These are phyloP conservation scores for Thuidium tamariscinum DNA, from an alignment of 225 moss, liverwort and hornwort species.

Conservation along the genomic window DNA sequence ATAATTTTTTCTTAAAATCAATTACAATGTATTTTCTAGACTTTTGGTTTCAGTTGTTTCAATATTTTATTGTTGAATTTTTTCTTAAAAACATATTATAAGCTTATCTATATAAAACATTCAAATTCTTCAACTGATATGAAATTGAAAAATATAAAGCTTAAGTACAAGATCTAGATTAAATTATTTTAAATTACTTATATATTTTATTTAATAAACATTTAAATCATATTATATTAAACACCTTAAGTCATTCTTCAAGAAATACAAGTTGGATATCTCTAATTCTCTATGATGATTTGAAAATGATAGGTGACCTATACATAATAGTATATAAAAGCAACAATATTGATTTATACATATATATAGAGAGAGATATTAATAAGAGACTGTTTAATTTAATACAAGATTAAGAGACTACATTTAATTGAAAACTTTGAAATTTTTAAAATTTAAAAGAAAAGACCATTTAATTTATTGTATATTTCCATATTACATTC, in stretches of 20 bases:
- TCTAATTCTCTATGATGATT: accelerated
- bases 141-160: too few species aligned
- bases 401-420: too few species aligned
- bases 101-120: background rate
- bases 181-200: accelerated
- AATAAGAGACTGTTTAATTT: too few species aligned
- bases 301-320: background rate
- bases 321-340: background rate
- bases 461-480: background rate
- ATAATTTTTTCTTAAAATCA: background rate
- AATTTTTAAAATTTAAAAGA: too few species aligned
- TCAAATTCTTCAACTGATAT: background rate
- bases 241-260: background rate
- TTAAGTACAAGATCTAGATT: background rate
- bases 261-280: too few species aligned
- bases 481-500: accelerated
- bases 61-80: background rate
- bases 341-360: too few species aligned
- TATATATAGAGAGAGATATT: too few species aligned
- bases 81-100: background rate
- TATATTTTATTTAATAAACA: accelerated
- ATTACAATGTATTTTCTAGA: background rate
- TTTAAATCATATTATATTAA: accelerated
- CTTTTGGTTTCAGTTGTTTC: too few species aligned
- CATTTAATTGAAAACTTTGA: too few species aligned